Conservation (phyloP, 805 yeast genomes). For the Myxozyma vanderwaltii region DNA sequence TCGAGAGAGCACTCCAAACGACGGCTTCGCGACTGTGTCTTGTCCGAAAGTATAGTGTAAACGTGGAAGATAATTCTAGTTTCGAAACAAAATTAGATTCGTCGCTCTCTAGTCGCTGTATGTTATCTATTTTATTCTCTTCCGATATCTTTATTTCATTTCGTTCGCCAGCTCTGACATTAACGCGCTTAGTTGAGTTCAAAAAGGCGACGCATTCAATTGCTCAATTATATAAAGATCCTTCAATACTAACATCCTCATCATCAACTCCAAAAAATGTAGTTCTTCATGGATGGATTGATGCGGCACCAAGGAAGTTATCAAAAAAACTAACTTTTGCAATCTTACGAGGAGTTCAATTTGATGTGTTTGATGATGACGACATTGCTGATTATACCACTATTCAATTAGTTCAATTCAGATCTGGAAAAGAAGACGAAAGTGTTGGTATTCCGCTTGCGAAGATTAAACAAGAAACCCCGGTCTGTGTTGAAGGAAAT, state of each 20-base stretch:
- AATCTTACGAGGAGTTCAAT: conserved; percentile 64
- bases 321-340: conserved; percentile 71
- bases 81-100: background rate
- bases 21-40: no score
- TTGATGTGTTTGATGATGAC: conserved; percentile 3
- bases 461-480: conserved; percentile 25
- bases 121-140: background rate
- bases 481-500: conserved; percentile 27
- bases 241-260: background rate
- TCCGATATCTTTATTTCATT: background rate
- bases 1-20: no score
- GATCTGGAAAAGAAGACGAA: background rate
- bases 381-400: conserved; percentile 5
- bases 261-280: conserved; percentile 19
- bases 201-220: conserved; percentile 32
- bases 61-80: no score
- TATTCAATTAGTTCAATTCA: conserved; percentile 25
- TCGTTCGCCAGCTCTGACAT: background rate
- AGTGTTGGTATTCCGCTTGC: conserved; percentile 1
- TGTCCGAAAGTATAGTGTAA: no score
- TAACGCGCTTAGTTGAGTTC: conserved; percentile 4
- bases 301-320: conserved; percentile 68
- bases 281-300: conserved; percentile 82
- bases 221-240: conserved; percentile 24
- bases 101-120: background rate